Conservation (phyloP, 345 rosid species). For the Heritiera fomes region DNA sequence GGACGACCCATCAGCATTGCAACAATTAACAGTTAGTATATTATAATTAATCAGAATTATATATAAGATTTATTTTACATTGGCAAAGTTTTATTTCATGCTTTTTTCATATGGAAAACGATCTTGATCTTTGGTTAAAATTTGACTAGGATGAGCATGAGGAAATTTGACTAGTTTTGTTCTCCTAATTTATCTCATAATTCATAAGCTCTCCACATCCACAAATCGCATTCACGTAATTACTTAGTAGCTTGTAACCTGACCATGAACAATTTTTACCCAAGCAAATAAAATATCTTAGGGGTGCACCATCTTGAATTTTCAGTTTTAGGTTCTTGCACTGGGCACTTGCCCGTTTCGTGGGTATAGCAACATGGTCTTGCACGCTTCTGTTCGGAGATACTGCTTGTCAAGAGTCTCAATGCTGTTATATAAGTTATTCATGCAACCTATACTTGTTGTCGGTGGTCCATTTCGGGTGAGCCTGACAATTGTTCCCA, state of each 20-base stretch:
- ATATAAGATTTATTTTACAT: neutral
- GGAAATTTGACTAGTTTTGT: neutral
- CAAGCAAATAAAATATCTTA: neutral
- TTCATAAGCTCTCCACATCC: neutral
- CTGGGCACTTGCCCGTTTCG: constrained; percentile 13
- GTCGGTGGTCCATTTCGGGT: neutral
- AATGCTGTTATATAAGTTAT: constrained; percentile 30
- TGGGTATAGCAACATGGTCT: constrained; percentile 26
- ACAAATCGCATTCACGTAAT: neutral
- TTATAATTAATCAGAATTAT: neutral
- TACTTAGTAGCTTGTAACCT: constrained; percentile 4
- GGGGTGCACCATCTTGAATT: neutral
- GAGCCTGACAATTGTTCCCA: constrained; percentile 23
- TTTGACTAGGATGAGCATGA: constrained; percentile 22
- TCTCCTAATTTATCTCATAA: neutral
- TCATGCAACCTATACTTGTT: constrained; percentile 17
- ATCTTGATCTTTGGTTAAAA: too few species aligned
- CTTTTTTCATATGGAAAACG: neutral
- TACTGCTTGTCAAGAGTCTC: constrained; percentile 14
- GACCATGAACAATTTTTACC: neutral
- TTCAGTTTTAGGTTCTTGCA: constrained; percentile 25
- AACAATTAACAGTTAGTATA: constrained; percentile 5
- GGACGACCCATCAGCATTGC: constrained; percentile 14
- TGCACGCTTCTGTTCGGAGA: constrained; percentile 20
- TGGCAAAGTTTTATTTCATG: neutral